Base-by-base conservation (phyloP, 2,329 filamentous ascomycete genomes). In the Epichloe aotearoae region DNA sequence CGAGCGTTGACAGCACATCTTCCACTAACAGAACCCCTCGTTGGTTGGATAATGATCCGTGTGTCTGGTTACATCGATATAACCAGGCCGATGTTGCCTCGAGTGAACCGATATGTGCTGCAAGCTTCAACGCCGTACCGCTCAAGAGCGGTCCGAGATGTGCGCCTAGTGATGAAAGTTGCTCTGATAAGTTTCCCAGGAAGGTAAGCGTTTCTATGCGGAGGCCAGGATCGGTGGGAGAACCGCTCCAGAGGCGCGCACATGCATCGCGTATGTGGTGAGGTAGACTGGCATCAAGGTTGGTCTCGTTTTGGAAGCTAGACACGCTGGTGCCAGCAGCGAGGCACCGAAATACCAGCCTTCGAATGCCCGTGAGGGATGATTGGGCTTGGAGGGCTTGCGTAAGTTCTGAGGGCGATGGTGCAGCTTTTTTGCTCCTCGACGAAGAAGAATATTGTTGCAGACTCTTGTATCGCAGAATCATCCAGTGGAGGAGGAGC, bases 161-260 rank as follows among this genome's bases (percentile, higher is more conserved):
- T 6, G 55, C 47, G 5, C 52, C 55, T 19, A 58, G 51, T 7
- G 53, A 52, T 3, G 62, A 56, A 10, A 71, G 56, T 42, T 62
- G 64, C 42, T 68, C 59, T 26, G 61, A 56, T 14, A 74, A 50
- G 53, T 73, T 71, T 49, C 72, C 69, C 23, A 75, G 55, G 47
- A 74, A 64, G 1, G 59, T 53, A 39, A 74, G 57, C 11, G 54
- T 54, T 46, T 63, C 55, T 5, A 56, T 53, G 14, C 23, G 48
- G n/a, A 46, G 37, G 20, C 47, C 30, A 8, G 38, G 45, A 37
- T 52, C 44, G 8, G 47, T 37, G n/a, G 49, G n/a, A 30, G 50
- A 17, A 26, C 52, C 41, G 26, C 36, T 20, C 23, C 61, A 47
- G 10, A 62, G 52, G 12, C 51, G 55, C 37, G 54, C 53, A 50